Evolutionary conservation across 305 asterid genomes (phyloP), one percentile per base, ranked within the genome.

Genomic region (Fraxinus sp.): DNA sequence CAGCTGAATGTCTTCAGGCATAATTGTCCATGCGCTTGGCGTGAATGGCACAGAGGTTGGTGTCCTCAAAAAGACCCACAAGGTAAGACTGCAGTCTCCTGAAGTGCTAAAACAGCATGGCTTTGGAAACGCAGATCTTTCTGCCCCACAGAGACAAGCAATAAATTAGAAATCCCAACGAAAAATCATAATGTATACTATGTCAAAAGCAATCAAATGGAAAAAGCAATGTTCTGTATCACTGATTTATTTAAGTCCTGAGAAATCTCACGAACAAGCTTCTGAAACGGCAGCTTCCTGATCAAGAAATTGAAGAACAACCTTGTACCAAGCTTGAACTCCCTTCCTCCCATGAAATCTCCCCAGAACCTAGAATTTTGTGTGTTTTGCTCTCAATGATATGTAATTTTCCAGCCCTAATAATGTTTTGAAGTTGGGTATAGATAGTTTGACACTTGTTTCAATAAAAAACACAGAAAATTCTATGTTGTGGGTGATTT

Each of bases 1-100:
- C 36, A 89, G 85, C 88, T 89, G 92, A 52, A 87, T 89, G 84
- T 89, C 90, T 84, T 87, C 86, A 39, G 90, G 92, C 90, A 89
- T 89, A n/a, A 87, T 87, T 20, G 89, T 89, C 68, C 68, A 87
- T 90, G 22, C 89, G 88, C 89, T 89, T 89, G 77, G 90, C 90
- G 14, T 89, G 13, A 59, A 59, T 59, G 3, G 30, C 70, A 59
- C 30, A 59, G 4, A 59, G 70, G 70, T 59, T 59, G 13, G 70
- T 6, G 10, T 57, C 68, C 26, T 7, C 28, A 57, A 57, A 57
- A 57, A 18, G 68, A 18, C 68, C 68, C 11, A 57, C 68, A 18
- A 57, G 13, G 28, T 57, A 57, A 2, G 68, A 7, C 68, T 18
- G 68, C 68, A 57, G 68, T 13, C 68, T 57, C 68, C 28, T 6